A percentile compares a stretch with the other conserved stretches of the same genome.
These are phyloP conservation scores for Calonectria pauciramosa DNA, from an alignment of 2,329 filamentous ascomycete species.

Conservation along the genomic window DNA sequence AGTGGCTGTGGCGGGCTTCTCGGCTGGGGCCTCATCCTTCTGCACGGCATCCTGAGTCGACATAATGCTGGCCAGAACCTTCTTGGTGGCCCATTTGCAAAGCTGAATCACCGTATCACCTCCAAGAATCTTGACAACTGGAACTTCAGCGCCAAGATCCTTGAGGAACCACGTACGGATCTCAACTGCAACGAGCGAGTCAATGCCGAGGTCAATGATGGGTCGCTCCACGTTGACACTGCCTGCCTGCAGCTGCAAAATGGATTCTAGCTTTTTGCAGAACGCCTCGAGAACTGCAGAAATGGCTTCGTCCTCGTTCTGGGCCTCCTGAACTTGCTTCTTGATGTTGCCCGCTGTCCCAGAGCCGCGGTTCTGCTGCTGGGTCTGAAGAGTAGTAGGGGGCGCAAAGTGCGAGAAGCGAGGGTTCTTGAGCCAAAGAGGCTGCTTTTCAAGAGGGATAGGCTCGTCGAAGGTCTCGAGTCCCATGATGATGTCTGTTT, in stretches of 20 bases:
- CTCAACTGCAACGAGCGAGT: slow-evolving; percentile 49
- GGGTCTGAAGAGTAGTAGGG: slow-evolving; percentile 12
- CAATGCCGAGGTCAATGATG: slow-evolving; percentile 46
- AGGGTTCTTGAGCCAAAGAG: slow-evolving; percentile 23
- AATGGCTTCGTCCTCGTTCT: slow-evolving; percentile 22
- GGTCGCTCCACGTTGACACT: slow-evolving; percentile 21
- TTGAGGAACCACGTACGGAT: slow-evolving; percentile 64
- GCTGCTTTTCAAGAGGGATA: slow-evolving; percentile 20
- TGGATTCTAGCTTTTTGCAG: slow-evolving; percentile 34
- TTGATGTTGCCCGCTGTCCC: not conserved
- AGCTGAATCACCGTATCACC: slow-evolving; percentile 38
- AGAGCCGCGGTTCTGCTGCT: slow-evolving; percentile 10
- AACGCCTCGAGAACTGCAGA: slow-evolving; percentile 23
- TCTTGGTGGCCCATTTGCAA: slow-evolving; percentile 27
- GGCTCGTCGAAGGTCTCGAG: slow-evolving; percentile 28
- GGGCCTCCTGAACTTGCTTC: slow-evolving; percentile 23
- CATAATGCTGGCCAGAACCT: slow-evolving; percentile 25
- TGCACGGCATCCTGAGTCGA: slow-evolving; percentile 12
- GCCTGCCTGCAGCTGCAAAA: slow-evolving; percentile 30
- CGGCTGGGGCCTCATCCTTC: not conserved
- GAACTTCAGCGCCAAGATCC: slow-evolving; percentile 57
- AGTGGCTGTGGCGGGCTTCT: not conserved
- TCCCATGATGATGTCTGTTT: slow-evolving; percentile 32
- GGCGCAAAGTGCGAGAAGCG: slow-evolving; percentile 26
- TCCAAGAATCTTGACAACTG: slow-evolving; percentile 56